Percentiles rank a stretch among this genome's conserved stretches.
phyloP scores from a whole-genome alignment of 2,329 filamentous ascomycete species.

The Arthrobotrys musiformis region DNA sequence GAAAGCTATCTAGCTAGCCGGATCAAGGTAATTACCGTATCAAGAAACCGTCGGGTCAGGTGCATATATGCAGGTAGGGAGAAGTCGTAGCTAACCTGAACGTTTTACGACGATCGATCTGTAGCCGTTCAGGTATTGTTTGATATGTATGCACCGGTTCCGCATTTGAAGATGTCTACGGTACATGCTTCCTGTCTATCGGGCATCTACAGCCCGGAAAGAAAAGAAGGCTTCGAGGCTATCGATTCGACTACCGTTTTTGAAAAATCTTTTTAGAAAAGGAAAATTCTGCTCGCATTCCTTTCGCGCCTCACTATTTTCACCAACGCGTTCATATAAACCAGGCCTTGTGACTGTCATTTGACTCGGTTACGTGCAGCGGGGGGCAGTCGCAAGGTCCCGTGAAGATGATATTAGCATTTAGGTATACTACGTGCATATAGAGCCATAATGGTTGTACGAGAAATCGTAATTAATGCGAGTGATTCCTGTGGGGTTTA shows the following conservation, averaged over 20 bases:
- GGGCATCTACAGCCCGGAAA: not conserved
- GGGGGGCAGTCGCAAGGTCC: not conserved
- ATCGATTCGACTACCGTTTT: not conserved
- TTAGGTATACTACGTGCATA: not conserved
- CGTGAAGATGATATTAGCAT: not conserved
- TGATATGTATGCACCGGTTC: not conserved
- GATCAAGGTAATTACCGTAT: not conserved
- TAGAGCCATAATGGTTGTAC: slow-evolving; percentile 1
- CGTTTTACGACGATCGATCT: not conserved
- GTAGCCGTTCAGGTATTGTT: not conserved
- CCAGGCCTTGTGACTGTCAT: slow-evolving; percentile 28
- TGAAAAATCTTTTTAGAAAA: no score
- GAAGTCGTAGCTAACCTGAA: not conserved
- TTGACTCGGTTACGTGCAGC: slow-evolving; percentile 9
- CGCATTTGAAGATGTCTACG: no score
- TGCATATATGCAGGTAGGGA: not conserved
- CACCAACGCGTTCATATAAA: not conserved
- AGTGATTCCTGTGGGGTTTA: not conserved
- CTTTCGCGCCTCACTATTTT: slow-evolving; percentile 1
- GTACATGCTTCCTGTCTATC: not conserved
- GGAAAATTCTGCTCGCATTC: not conserved
- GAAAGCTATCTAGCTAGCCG: not conserved
- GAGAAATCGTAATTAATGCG: slow-evolving; percentile 8
- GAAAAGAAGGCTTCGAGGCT: slow-evolving; percentile 49
- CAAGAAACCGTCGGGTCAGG: not conserved